These are phyloP conservation scores for Baorangia bicolor DNA, from an alignment of 768 basidiomycete genomes.

Conservation along the genomic window DNA sequence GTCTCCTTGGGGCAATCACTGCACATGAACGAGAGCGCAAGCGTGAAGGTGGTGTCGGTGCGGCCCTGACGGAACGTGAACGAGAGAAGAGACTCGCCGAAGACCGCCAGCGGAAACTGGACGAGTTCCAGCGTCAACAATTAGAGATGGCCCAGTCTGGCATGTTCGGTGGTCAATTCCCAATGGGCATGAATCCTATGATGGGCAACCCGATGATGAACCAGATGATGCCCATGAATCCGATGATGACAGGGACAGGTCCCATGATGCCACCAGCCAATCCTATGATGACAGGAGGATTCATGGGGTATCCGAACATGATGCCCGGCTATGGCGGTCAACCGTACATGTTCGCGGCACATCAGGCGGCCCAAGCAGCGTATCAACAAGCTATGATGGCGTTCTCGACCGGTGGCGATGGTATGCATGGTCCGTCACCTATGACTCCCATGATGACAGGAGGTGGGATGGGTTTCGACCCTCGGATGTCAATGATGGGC, in stretches of 20 bases:
- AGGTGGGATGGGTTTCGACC: conserved; percentile 57
- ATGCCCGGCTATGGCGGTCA: conserved; percentile 52
- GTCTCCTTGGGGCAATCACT: conserved; percentile 93
- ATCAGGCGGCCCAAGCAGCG: conserved; percentile 76
- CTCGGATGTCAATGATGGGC: conserved; percentile 81
- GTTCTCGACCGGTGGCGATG: conserved; percentile 71
- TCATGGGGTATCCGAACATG: conserved; percentile 41
- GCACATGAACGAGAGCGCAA: conserved; percentile 93
- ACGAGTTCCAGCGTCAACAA: conserved; percentile 86
- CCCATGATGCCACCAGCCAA: conserved; percentile 50
- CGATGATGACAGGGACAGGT: conserved; percentile 55
- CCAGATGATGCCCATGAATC: conserved; percentile 49
- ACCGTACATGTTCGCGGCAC: conserved; percentile 84
- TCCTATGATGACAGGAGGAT: conserved; percentile 55
- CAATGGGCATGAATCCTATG: conserved; percentile 62
- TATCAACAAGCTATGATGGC: conserved; percentile 91
- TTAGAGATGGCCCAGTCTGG: conserved; percentile 87
- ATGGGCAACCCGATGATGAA: conserved; percentile 64
- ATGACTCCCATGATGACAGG: conserved; percentile 61
- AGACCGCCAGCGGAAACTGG: conserved; percentile 88
- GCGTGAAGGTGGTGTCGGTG: conserved; percentile 93
- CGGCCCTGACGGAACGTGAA: conserved; percentile 92
- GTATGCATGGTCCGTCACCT: conserved; percentile 36
- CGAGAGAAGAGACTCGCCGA: conserved; percentile 90
- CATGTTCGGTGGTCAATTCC: conserved; percentile 56